phyloP scores from a whole-genome alignment of 768 basidiomycete species.

The Cystofilobasidium capitatum region DNA sequence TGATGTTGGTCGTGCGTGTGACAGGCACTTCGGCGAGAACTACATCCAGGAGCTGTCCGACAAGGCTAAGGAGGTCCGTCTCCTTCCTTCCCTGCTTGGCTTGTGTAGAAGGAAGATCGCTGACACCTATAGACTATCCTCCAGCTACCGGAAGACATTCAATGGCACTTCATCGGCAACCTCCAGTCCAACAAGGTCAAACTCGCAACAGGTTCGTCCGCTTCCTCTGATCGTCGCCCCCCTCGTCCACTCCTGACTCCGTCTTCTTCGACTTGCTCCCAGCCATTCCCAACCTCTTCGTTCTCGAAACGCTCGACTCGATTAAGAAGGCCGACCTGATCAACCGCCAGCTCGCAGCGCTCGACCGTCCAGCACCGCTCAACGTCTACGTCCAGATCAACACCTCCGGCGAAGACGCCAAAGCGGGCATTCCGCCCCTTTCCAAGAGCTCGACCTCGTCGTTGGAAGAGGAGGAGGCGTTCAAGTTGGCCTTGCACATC shows the following conservation, averaged over 20 bases:
- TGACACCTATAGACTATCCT: not conserved
- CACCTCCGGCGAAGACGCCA: constrained; percentile 82
- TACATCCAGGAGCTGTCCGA: constrained; percentile 88
- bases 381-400: constrained; percentile 87
- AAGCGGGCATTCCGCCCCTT: constrained; percentile 72
- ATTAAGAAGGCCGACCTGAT: constrained; percentile 68
- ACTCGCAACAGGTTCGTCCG: constrained; percentile 59
- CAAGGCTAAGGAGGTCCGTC: constrained; percentile 61
- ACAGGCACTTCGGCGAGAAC: constrained; percentile 88
- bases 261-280: constrained; percentile 10
- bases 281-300: constrained; percentile 82
- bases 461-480: constrained; percentile 44
- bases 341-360: constrained; percentile 52
- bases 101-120: not conserved
- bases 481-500: constrained; percentile 60
- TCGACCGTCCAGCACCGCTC: constrained; percentile 45
- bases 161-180: constrained; percentile 95
- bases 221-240: not conserved
- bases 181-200: constrained; percentile 92
- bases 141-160: constrained; percentile 76
- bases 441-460: constrained; percentile 18
- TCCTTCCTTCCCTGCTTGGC: not conserved
- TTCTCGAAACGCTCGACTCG: constrained; percentile 77
- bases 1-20: not conserved
- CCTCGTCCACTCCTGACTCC: no score